Base-by-base conservation (phyloP, 306 rosid genomes). In the Inga leiocalycina region DNA sequence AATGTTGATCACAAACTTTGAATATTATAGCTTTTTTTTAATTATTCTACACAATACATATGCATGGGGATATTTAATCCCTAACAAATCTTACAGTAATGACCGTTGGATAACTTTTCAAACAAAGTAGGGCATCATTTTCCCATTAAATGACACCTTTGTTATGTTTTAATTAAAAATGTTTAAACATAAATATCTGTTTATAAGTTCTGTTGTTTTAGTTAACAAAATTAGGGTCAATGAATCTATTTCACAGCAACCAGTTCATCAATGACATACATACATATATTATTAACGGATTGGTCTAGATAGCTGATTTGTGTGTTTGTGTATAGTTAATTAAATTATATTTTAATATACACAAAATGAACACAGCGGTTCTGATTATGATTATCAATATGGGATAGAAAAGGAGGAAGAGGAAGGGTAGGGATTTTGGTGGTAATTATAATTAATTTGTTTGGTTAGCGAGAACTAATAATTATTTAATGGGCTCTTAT, bases 401-500 rank as follows among this genome's bases (percentile, higher is more conserved):
- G 2, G 15, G 30, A 10, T 9, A 11, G 34, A 4, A 20, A 5
- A 11, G 6, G 0, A 30, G 71, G 41, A 30, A 30, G 39, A 22
- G 41, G 46, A 15, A 37, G n/a, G 43, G 46, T 17, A 68, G 41
- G 35, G 73, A 70, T 72, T 27, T 24, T 44, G n/a, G 6, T 6
- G 19, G 12, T 46, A 22, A 46, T 51, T n/a, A 43, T n/a, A 20
- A 71, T 71, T 8, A 37, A 67, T 39, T 0, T 43, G 57, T 14
- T 71, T 45, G 76, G n/a, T 44, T 44, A 71, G n/a, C 82, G 65
- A 81, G 81, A 76, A 79, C 77, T 64, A 80, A 87, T 78, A 30
- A 86, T 76, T 86, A 88, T 81, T 75, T 71, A 74, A 79, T 35
- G 46, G 45, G 24, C 57, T 85, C 73, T 85, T 87, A 87, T 80